These are phyloP conservation scores for Litchi chinensis DNA, from an alignment of 345 rosid species.

Conservation along the genomic window DNA sequence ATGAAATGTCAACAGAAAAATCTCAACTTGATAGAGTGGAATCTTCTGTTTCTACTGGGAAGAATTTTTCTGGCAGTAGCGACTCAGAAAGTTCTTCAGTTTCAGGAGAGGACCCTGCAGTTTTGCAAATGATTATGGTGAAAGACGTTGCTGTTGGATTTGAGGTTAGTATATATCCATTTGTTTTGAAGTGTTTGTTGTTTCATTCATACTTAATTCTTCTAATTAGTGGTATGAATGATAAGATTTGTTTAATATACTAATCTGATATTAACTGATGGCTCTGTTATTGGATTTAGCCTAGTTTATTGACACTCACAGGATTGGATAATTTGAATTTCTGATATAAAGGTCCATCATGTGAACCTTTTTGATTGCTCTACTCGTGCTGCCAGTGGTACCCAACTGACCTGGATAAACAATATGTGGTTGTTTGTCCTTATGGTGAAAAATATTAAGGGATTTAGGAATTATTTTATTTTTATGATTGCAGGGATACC, in stretches of 20 bases:
- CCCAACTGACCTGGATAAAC: neutral
- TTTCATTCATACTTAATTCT: neutral
- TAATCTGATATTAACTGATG: neutral
- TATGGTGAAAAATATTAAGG: neutral
- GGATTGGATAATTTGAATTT: neutral
- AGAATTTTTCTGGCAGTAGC: constrained; percentile 21
- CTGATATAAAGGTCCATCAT: neutral
- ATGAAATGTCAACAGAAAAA: constrained; percentile 30
- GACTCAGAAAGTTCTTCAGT: constrained; percentile 29
- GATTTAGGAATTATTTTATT: neutral
- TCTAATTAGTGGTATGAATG: neutral
- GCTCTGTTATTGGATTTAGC: neutral
- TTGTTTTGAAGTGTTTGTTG: neutral
- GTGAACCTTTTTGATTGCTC: neutral
- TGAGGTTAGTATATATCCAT: constrained; percentile 55
- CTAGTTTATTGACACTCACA: neutral
- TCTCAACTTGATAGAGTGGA: constrained; percentile 26
- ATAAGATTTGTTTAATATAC: neutral
- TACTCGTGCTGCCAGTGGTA: neutral
- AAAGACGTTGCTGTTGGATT: constrained; percentile 69
- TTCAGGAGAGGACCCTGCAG: constrained; percentile 36
- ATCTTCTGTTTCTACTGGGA: constrained; percentile 15
- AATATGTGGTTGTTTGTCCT: neutral
- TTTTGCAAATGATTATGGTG: constrained; percentile 86
- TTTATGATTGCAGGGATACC: neutral